A percentile compares a stretch with the other conserved stretches of the same genome.
Conservation (phyloP, 371 early-diverging fungal genomes). For the Blastocladiella emersonii region DNA sequence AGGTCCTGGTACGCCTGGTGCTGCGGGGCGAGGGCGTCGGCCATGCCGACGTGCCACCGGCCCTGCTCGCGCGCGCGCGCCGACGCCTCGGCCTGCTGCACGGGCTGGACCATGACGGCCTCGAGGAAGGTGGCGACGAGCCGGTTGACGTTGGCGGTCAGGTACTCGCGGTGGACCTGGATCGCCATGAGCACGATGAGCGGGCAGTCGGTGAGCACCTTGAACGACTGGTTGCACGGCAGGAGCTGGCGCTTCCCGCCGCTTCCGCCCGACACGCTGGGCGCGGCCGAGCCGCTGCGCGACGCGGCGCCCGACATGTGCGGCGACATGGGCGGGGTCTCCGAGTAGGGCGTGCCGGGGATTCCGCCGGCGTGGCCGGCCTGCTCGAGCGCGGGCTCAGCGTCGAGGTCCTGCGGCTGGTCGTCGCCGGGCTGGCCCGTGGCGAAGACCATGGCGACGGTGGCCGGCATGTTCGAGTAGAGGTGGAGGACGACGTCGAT, state of each 20-base stretch:
- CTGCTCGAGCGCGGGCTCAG: not conserved
- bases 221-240: no score
- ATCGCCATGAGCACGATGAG: slow-evolving; percentile 92
- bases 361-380: no score
- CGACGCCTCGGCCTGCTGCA: slow-evolving; percentile 58
- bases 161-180: slow-evolving; percentile 69
- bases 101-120: slow-evolving; percentile 60
- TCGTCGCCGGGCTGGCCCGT: slow-evolving; percentile 2
- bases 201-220: slow-evolving; percentile 93
- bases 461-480: slow-evolving; percentile 75
- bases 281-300: no score
- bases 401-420: not conserved
- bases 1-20: slow-evolving; percentile 60
- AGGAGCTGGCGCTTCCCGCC: not conserved
- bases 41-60: slow-evolving; percentile 64
- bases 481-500: slow-evolving; percentile 75
- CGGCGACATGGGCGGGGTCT: no score
- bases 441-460: slow-evolving; percentile 66
- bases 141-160: slow-evolving; percentile 37
- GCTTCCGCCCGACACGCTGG: not conserved
- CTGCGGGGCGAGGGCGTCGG: slow-evolving; percentile 56
- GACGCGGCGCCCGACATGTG: not conserved
- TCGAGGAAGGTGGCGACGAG: slow-evolving; percentile 11
- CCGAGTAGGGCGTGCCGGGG: no score
- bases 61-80: slow-evolving; percentile 42